Evolutionary conservation across 2,329 filamentous ascomycete genomes (phyloP).

Genomic region (Chaetomium olivaceum): DNA sequence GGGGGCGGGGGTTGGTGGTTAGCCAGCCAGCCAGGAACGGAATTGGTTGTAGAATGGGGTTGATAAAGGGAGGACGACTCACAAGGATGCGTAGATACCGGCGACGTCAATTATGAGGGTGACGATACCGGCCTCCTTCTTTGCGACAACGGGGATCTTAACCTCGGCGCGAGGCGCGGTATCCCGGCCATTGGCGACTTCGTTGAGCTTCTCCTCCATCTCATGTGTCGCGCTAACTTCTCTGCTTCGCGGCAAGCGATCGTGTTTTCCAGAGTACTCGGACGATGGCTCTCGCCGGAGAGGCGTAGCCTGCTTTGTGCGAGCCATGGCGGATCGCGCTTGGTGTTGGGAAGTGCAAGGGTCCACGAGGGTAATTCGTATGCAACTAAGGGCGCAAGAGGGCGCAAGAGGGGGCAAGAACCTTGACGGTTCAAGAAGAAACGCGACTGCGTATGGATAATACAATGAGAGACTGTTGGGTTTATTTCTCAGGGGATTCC

Average conservation of each 20-base stretch:
- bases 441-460: neutral
- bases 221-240: conserved; percentile 33
- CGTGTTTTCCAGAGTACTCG: conserved; percentile 59
- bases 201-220: conserved; percentile 37
- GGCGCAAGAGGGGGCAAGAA: conserved; percentile 14
- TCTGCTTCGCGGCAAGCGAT: conserved; percentile 34
- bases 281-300: conserved; percentile 66
- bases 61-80: conserved; percentile 37
- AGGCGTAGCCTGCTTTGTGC: conserved; percentile 67
- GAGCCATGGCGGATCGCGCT: conserved; percentile 57
- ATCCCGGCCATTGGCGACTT: conserved; percentile 23
- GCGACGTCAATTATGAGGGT: conserved; percentile 85
- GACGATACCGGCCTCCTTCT: conserved; percentile 61
- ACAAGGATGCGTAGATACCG: conserved; percentile 98
- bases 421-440: conserved; percentile 3
- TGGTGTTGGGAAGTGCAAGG: neutral
- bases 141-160: conserved; percentile 31
- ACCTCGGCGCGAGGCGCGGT: neutral
- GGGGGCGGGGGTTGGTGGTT: neutral
- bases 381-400: neutral
- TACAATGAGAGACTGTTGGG: neutral
- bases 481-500: neutral
- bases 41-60: no score
- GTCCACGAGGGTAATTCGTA: neutral
- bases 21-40: neutral